Evolutionary conservation across 345 rosid species (phyloP).

Genomic region (Eucalyptus albens): DNA sequence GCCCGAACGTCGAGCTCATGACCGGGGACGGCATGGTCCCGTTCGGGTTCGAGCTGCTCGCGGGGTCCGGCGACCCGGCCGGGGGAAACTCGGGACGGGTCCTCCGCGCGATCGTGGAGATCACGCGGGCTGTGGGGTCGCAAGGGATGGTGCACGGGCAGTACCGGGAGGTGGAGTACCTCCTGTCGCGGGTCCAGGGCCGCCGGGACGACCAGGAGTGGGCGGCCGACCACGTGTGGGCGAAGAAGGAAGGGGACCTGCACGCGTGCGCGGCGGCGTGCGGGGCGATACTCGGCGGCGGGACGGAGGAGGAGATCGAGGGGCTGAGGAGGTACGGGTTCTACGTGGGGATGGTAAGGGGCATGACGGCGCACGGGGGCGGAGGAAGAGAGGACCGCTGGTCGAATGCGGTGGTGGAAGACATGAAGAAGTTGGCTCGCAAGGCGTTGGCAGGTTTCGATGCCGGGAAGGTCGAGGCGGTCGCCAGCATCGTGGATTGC

Average conservation of each 20-base stretch:
- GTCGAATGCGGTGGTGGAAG: not conserved
- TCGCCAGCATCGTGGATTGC: constrained; percentile 2
- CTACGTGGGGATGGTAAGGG: constrained; percentile 31
- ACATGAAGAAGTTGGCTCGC: constrained; percentile 8
- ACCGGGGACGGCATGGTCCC: constrained; percentile 29
- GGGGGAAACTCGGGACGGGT: constrained; percentile 6
- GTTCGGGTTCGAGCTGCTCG: constrained; percentile 35
- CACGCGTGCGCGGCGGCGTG: constrained; percentile 47
- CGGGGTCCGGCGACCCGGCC: constrained; percentile 1
- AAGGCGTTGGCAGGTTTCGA: constrained; percentile 18
- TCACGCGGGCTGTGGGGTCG: constrained; percentile 35
- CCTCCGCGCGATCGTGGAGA: constrained; percentile 32
- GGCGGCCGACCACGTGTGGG: not conserved
- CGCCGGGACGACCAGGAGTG: not conserved
- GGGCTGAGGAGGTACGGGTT: constrained; percentile 31
- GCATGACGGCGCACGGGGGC: not conserved
- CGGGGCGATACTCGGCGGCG: constrained; percentile 62
- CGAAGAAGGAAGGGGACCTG: constrained; percentile 29
- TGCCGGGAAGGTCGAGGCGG: constrained; percentile 1
- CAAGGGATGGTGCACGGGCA: constrained; percentile 28
- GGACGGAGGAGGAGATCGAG: constrained; percentile 39
- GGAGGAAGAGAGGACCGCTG: not conserved
- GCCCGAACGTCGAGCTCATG: constrained; percentile 34
- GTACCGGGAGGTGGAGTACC: not conserved
- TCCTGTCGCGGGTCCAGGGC: not conserved